A percentile compares a stretch with the other conserved stretches of the same genome.
These are phyloP conservation scores for Phaeosphaeria sp. DNA, from an alignment of 2,329 filamentous ascomycete species.

Conservation along the genomic window DNA sequence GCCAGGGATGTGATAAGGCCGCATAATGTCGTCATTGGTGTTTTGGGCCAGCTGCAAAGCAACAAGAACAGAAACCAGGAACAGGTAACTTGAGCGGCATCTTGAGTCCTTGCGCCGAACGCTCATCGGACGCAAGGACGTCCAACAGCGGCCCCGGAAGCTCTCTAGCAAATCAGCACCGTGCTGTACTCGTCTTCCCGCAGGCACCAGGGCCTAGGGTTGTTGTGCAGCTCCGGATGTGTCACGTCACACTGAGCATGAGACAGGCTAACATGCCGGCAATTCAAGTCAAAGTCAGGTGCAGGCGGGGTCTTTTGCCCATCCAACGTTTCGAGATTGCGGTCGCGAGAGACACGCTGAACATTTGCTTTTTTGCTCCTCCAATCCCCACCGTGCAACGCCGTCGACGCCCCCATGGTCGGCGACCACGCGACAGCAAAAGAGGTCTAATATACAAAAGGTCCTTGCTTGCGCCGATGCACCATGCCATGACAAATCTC, in stretches of 20 bases:
- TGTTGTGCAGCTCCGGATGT: not conserved
- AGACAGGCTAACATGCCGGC: conserved; percentile 11
- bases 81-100: not conserved
- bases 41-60: not conserved
- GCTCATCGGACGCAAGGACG: conserved; percentile 9
- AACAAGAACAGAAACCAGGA: not conserved
- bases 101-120: conserved; percentile 1
- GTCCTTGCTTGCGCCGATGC: not conserved
- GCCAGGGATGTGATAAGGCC: conserved; percentile 3
- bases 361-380: conserved; percentile 4
- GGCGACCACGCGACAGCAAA: conserved; percentile 5
- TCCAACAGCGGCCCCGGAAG: conserved; percentile 1
- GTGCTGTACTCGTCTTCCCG: not conserved
- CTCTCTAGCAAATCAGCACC: not conserved
- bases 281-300: conserved; percentile 1
- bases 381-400: conserved; percentile 1
- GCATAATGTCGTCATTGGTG: conserved; percentile 20
- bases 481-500: not conserved
- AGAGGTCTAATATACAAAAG: conserved; percentile 1
- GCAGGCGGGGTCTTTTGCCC: not conserved
- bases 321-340: not conserved
- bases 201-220: not conserved
- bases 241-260: conserved; percentile 8
- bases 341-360: not conserved
- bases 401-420: not conserved